These are phyloP conservation scores for Neurospora hispaniola DNA, from an alignment of 495 filamentous ascomycete species.

Conservation along the genomic window DNA sequence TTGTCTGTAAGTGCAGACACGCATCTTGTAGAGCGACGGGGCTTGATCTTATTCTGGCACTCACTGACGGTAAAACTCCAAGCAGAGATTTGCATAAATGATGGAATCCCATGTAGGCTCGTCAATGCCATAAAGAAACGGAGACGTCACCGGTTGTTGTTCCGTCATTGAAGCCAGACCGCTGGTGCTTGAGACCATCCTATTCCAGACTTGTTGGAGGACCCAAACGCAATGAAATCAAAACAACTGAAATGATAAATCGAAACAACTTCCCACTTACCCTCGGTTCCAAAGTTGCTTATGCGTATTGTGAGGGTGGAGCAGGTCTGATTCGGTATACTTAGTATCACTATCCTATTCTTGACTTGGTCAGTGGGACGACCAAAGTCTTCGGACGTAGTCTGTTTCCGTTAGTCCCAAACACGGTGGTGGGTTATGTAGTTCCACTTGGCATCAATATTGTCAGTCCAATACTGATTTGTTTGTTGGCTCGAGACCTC, in stretches of 20 bases:
- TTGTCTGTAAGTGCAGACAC: background rate
- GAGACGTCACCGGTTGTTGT: background rate
- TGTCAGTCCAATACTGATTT: too few relatives aligned
- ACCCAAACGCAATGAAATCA: conserved; percentile 9
- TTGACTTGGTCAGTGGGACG: background rate
- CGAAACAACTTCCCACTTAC: background rate
- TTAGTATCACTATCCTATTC: background rate
- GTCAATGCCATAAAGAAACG: background rate
- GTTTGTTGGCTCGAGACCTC: too few relatives aligned
- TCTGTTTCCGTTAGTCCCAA: background rate
- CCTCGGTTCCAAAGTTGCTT: background rate
- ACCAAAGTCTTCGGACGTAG: background rate
- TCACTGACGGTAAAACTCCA: too few relatives aligned
- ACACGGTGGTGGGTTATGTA: background rate
- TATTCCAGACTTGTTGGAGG: conserved; percentile 1
- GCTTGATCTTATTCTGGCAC: too few relatives aligned
- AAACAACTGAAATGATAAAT: background rate
- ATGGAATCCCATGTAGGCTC: background rate
- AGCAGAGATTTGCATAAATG: background rate
- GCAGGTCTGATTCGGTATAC: background rate
- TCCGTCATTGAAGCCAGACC: background rate
- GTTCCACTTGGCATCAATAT: background rate
- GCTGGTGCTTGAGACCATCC: background rate
- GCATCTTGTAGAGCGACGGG: background rate
- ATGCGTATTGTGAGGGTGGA: background rate